Evolutionary conservation across 2,329 filamentous ascomycete species (phyloP).

Genomic region (Zymoseptoria tritici): DNA sequence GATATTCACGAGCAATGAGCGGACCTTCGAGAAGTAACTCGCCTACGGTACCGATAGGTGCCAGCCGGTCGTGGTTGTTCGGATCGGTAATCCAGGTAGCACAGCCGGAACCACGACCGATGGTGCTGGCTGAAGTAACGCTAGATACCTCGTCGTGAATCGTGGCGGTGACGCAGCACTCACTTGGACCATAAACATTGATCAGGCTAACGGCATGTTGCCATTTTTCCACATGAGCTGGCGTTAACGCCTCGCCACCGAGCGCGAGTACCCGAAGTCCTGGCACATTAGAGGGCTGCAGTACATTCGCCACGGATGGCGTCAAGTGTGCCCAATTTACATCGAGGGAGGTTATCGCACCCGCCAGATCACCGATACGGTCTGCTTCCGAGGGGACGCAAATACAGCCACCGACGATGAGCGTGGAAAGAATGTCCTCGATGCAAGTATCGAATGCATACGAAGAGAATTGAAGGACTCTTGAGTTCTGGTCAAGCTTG

Average conservation of each 20-base stretch:
- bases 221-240: slow-evolving; percentile 34
- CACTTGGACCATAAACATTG: slow-evolving; percentile 39
- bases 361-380: no score
- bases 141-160: not conserved
- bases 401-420: slow-evolving; percentile 41
- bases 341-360: no score
- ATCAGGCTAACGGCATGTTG: slow-evolving; percentile 32
- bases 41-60: slow-evolving; percentile 40
- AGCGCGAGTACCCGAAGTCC: slow-evolving; percentile 3
- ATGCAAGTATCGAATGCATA: slow-evolving; percentile 7
- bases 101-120: no score
- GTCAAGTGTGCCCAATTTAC: slow-evolving; percentile 45
- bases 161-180: slow-evolving; percentile 19
- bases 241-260: slow-evolving; percentile 35
- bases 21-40: slow-evolving; percentile 42
- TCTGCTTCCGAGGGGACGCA: slow-evolving; percentile 41
- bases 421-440: not conserved
- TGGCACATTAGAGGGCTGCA: slow-evolving; percentile 28
- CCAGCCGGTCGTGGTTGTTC: slow-evolving; percentile 19
- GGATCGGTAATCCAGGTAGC: slow-evolving; percentile 26
- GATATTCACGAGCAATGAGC: slow-evolving; percentile 39
- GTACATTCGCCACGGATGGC: slow-evolving; percentile 45
- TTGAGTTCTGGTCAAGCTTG: no score
- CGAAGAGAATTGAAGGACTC: slow-evolving; percentile 11
- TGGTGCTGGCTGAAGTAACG: slow-evolving; percentile 8